A percentile compares a stretch with the other conserved stretches of the same genome.
phyloP scores from a whole-genome alignment of 176 grass and related monocot species.

The Panicum miliaceum region DNA sequence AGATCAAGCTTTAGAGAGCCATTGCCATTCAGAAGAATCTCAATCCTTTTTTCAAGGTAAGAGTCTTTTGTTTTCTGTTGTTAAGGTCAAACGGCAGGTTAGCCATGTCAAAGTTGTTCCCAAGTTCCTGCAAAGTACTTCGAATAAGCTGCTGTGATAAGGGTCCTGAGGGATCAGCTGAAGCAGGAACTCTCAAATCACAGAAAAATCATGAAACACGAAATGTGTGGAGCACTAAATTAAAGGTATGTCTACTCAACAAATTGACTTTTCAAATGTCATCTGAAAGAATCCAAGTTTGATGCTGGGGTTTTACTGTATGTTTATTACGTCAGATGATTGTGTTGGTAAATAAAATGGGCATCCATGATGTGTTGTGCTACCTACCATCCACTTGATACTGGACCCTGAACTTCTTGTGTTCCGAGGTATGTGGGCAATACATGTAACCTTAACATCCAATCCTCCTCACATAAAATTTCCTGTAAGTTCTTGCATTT shows the following conservation, averaged over 20 bases:
- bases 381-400: neutral
- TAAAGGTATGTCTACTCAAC: neutral
- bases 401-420: neutral
- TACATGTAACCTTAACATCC: neutral
- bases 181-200: constrained; percentile 47
- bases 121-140: constrained; percentile 60
- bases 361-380: neutral
- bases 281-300: neutral
- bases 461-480: neutral
- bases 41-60: constrained; percentile 87
- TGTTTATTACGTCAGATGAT: neutral
- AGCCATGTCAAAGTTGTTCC: constrained; percentile 77
- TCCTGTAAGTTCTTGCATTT: neutral
- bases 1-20: constrained; percentile 72
- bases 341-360: constrained; percentile 12
- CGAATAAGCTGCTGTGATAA: constrained; percentile 53
- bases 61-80: neutral
- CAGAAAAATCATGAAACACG: constrained; percentile 41
- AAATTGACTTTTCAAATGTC: neutral
- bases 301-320: neutral
- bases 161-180: constrained; percentile 73
- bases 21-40: constrained; percentile 74
- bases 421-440: neutral
- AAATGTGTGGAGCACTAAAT: neutral
- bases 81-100: constrained; percentile 46